Evolutionary conservation across 306 rosid genomes (phyloP).

Genomic region (Quercus dentata): DNA sequence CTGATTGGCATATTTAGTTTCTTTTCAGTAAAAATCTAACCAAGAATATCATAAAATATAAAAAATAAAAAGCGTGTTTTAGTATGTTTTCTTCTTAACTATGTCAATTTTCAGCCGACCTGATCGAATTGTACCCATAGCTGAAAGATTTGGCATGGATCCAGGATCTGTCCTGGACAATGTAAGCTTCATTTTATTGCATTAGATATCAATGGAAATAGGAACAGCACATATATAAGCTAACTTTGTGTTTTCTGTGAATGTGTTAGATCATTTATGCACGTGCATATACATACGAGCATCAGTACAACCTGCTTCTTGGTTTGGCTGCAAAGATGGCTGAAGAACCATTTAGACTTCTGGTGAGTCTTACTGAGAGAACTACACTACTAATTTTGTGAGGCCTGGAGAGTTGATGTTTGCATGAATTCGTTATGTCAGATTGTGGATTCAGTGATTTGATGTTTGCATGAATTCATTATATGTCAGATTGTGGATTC

Average conservation of each 20-base stretch:
- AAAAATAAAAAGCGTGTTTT: not conserved
- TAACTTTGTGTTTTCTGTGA: constrained; percentile 21
- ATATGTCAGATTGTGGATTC: constrained; percentile 80
- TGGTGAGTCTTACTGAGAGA: constrained; percentile 48
- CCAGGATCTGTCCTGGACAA: constrained; percentile 94
- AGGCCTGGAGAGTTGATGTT: constrained; percentile 16
- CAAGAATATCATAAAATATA: constrained; percentile 6
- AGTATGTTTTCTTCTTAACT: constrained; percentile 32
- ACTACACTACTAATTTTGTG: not conserved
- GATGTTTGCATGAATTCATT: not conserved
- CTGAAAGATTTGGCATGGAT: constrained; percentile 97
- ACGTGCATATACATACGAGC: constrained; percentile 96
- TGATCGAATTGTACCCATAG: constrained; percentile 83
- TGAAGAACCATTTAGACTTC: constrained; percentile 94
- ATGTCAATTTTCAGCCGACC: constrained; percentile 64
- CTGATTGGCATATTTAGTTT: not conserved
- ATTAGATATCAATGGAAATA: not conserved
- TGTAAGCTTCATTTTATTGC: constrained; percentile 41
- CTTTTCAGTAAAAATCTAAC: not conserved
- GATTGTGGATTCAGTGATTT: constrained; percentile 86
- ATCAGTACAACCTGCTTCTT: constrained; percentile 82
- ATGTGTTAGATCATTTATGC: constrained; percentile 80
- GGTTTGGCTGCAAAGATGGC: constrained; percentile 97
- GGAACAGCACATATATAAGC: constrained; percentile 11
- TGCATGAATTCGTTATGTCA: constrained; percentile 13